Base-by-base conservation (phyloP, 2,329 filamentous ascomycete genomes). In the Apiospora saccharicola region DNA sequence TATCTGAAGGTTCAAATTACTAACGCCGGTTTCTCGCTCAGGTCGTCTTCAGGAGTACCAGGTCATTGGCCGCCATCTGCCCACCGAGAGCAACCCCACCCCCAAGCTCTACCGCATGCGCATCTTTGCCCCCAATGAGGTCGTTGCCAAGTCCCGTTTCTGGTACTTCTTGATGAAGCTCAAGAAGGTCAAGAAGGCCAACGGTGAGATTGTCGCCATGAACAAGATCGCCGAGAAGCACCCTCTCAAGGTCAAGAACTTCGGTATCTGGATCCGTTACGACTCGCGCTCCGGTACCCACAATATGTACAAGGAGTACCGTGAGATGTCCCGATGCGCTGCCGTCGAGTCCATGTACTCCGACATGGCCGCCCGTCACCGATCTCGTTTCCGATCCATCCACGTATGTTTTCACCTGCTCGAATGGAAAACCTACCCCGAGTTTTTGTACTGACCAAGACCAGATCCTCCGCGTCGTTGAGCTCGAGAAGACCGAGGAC, bases 301-400 rank as follows among this genome's bases (percentile, higher is more conserved):
- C 95, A 99, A 99, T 93, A 99, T 99, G 96, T 99, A 99, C 94
- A 98, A 98, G 93, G 96, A 99, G 93, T 98, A 98, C 93, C 94
- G 96, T 85, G 96, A 98, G 91, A 94, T 98, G 91, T 96, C 94
- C 85, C 91, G 96, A 87, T 94, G 93, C 83, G 96, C 96, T 80
- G 96, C 96, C 79, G 96, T 98, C 83, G 94, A 98, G 88, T 88
- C 96, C 80, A 92, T 99, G 85, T 99, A 99, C 93, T 94, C 96
- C 88, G 96, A 99, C 90, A 98, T 99, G 96, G 95, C 96, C 81
- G 96, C 97, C 86, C 94, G 96, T 86, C 96, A 99, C 92, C 95
- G 94, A 85, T 93, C 96, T 83, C 94, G 96, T 83, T 99, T 99
- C 91, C 92, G 96, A 88, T 97, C 94, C 80, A 96, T 99, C 86